Base-by-base conservation (phyloP, 2,329 filamentous ascomycete species). In the Paraphoma chrysanthemicola region DNA sequence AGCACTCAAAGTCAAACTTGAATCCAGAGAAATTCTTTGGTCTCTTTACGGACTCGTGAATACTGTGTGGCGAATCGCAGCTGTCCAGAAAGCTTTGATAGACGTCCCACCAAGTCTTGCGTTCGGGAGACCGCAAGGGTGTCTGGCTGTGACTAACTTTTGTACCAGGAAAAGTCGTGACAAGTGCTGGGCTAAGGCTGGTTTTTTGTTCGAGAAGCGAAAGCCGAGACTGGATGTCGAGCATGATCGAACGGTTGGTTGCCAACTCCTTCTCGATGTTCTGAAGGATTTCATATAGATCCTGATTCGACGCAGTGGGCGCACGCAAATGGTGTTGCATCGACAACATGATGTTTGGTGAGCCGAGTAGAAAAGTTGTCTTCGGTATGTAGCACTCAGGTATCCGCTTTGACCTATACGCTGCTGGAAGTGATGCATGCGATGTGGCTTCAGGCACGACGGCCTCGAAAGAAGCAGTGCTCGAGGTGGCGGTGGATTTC, bases 191-290 rank as follows among this genome's bases (percentile, higher is more conserved):
- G 31, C 53, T 58, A 6, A 51, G 47, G 6, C 54, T 52, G 4
- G 62, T 59, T 43, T 68, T 64, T 16, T 62, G 51, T 50, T 74
- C 71, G 4, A 74, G 66, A 31, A 69, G 63, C 3, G 68, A 61
- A 4, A 73, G 56, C 4, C 72, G 64, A 11, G 68, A 57, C 47
- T 73, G 69, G 29, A 74, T 64, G 33, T 73, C 66, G 5, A 69
- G 61, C 59, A 74, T 64, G 42, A 69, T 63, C 9, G 62, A 38
- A 30, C 70, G 62, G 38, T 73, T 66, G 17, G 60, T 58, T 4
- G 63, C 56, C 5, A 74, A 65, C 51, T 73, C 71, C 1, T 44
- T 53, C 42, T 73, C 69, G 8, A 73, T 67, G 30, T 62, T 68
- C 39, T 71, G 68, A 2, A 74, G 57, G 60, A 71, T 73, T 12